These are phyloP conservation scores for Vachellia pachyceras DNA, from an alignment of 306 rosid genomes.

Conservation along the genomic window DNA sequence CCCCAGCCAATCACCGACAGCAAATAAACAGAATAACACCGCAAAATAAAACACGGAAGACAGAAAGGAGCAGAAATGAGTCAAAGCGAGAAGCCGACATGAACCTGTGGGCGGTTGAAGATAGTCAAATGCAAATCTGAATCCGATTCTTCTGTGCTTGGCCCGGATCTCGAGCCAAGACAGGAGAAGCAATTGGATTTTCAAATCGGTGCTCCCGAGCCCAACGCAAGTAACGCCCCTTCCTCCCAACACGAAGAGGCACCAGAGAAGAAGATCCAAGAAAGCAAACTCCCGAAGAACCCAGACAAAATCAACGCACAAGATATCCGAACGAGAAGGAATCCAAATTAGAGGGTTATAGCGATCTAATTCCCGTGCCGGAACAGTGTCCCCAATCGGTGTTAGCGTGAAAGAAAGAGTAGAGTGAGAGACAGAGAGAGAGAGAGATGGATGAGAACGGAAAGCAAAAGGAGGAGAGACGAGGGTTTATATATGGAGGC, in stretches of 20 bases:
- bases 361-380: neutral
- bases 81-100: neutral
- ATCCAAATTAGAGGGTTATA: constrained; percentile 31
- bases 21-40: neutral
- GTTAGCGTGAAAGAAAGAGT: constrained; percentile 19
- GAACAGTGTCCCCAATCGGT: constrained; percentile 29
- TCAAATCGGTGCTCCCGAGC: constrained; percentile 39
- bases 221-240: no score
- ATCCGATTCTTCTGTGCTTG: constrained; percentile 67
- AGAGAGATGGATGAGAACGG: constrained; percentile 64
- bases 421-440: neutral
- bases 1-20: neutral
- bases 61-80: neutral
- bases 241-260: neutral
- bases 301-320: neutral
- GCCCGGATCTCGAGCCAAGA: constrained; percentile 99
- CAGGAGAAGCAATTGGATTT: constrained; percentile 55
- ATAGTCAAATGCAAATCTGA: constrained; percentile 48
- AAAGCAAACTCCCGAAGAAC: neutral
- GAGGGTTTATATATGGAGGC: constrained; percentile 76
- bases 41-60: neutral
- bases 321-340: constrained; percentile 17
- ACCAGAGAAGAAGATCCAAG: constrained; percentile 17
- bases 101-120: constrained; percentile 49
- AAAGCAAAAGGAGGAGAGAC: neutral